Evolutionary conservation across 2,329 filamentous ascomycete genomes (phyloP), one percentile per base, ranked within the genome.

Genomic region (Fusarium sambucinum): DNA sequence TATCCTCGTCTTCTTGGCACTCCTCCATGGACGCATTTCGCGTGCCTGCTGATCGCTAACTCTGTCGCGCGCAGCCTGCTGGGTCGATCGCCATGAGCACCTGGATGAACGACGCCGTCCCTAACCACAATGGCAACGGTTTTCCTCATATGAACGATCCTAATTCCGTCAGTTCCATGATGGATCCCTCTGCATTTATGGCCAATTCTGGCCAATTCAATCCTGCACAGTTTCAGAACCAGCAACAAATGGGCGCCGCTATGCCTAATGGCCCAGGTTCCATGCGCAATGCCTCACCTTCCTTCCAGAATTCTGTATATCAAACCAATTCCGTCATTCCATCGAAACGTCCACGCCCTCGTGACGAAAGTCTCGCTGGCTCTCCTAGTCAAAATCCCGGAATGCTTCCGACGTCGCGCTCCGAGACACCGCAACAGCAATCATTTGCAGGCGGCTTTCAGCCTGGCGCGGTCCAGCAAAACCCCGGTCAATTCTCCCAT

Each of bases 391-490:
- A 90, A 76, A 89, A 90, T 57, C 87, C 90, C 7, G 88, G 88
- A 69, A 92, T 92, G 81, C 80, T 93, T 30, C 91, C 92, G 48
- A 89, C 88, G 25, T 96, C 95, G 80, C 92, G 95, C 80, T 95
- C 95, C 73, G 94, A 97, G 77, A 98, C 95, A 30, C 95, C 95
- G 33, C 92, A 93, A 74, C 92, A 95, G 76, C 86, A 89, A 66
- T 86, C 86, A 53, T 94, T 90, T 73, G 84, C 90, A 29, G 89
- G 88, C 32, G 89, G 88, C 69, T 95, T 90, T 78, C 92, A 90
- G 76, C 86, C 85, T 63, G 87, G 86, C 74, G 82, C 83, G 66
- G 89, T 90, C 78, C 86, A 85, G 74, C 87, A 87, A 76, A 87
- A 87, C 69, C 86, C 88, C 52, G 82, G 83, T 41, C 90, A 91